phyloP scores from a whole-genome alignment of 345 rosid species.

The Turnera subulata region DNA sequence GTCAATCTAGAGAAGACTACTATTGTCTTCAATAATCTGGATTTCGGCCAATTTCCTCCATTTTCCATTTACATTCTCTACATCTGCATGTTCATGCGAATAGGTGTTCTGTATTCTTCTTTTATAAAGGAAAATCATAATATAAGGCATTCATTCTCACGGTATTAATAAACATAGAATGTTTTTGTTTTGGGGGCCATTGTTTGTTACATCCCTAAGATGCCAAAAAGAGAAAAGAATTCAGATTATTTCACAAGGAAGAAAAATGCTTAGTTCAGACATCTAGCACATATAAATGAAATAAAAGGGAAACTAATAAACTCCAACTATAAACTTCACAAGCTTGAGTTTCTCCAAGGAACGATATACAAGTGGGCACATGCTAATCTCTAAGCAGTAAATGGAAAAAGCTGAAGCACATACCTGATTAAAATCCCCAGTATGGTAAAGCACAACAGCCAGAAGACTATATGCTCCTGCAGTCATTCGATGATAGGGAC shows the following conservation, averaged over 20 bases:
- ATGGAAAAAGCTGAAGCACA: conserved; percentile 20
- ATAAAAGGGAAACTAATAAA: neutral
- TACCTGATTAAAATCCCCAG: conserved; percentile 53
- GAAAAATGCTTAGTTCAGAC: too few species aligned
- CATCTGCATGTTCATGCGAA: neutral
- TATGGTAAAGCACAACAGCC: conserved; percentile 34
- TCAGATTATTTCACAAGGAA: too few species aligned
- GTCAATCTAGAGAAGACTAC: neutral
- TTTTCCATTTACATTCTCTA: too few species aligned
- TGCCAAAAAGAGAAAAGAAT: too few species aligned
- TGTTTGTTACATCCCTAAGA: too few species aligned
- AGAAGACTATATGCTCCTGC: conserved; percentile 37
- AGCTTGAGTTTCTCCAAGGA: conserved; percentile 1
- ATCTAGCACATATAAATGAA: too few species aligned
- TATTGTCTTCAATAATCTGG: too few species aligned
- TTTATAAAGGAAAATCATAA: neutral
- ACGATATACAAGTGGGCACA: neutral
- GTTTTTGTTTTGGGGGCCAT: too few species aligned
- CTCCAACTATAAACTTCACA: neutral
- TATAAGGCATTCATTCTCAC: neutral
- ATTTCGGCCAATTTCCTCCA: neutral
- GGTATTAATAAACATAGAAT: too few species aligned
- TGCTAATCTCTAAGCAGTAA: neutral
- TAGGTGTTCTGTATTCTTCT: neutral
- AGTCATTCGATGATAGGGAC: conserved; percentile 36